These are phyloP conservation scores for Malania oleifera DNA, from an alignment of 164 flowering plant species.

Conservation along the genomic window DNA sequence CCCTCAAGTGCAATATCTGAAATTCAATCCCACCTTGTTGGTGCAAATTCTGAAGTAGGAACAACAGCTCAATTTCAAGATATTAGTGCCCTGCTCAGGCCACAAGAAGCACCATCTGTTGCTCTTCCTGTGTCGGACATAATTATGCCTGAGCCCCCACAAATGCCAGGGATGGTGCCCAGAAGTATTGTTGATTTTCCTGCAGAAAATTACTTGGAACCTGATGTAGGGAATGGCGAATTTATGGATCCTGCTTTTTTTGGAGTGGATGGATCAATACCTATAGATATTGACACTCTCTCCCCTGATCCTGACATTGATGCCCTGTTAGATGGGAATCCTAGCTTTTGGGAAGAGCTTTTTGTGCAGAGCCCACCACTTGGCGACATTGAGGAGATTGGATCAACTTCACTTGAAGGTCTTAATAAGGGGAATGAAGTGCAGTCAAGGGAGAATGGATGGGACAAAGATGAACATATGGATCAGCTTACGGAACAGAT, in stretches of 20 bases:
- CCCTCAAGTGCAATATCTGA: conserved; percentile 37
- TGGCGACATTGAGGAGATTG: conserved; percentile 39
- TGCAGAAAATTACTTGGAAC: conserved; percentile 21
- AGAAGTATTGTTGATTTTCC: conserved; percentile 33
- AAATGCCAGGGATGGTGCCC: conserved; percentile 32
- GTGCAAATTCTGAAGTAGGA: conserved; percentile 26
- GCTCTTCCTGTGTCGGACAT: conserved; percentile 27
- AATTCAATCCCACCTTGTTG: conserved; percentile 27
- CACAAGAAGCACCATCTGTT: conserved; percentile 29
- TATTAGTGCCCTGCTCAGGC: conserved; percentile 22
- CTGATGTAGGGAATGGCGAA: conserved; percentile 28
- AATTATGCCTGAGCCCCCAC: conserved; percentile 43
- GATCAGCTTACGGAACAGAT: conserved; percentile 77
- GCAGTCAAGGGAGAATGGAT: conserved; percentile 44
- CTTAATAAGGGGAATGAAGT: conserved; percentile 19
- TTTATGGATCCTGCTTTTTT: conserved; percentile 36
- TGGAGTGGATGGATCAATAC: conserved; percentile 30
- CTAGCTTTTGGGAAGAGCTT: conserved; percentile 43
- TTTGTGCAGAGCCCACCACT: conserved; percentile 33
- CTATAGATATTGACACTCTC: conserved; percentile 37
- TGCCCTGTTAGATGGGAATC: conserved; percentile 37
- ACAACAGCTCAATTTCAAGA: conserved; percentile 28
- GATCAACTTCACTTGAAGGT: conserved; percentile 27
- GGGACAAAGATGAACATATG: conserved; percentile 54
- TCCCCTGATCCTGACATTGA: conserved; percentile 46